phyloP scores from a whole-genome alignment of 345 rosid genomes.

The Viola odorata region DNA sequence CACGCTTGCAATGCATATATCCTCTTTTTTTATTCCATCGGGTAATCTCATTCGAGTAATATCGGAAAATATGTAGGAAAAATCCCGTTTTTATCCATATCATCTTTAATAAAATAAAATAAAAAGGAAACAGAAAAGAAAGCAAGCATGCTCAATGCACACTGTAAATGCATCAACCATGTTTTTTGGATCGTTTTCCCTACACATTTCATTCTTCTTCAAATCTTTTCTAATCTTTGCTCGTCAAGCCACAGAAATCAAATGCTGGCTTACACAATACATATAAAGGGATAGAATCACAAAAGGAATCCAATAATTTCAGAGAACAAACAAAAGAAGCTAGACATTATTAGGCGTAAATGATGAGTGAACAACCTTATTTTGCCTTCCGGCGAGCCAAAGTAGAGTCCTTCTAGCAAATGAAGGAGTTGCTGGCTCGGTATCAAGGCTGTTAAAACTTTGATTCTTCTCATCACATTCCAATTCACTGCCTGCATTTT shows the following conservation, averaged over 20 bases:
- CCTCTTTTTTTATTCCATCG: too few relatives aligned
- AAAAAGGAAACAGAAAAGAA: not conserved
- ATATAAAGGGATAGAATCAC: conserved; percentile 6
- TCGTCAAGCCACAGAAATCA: conserved; percentile 14
- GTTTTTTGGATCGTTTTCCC: conserved; percentile 10
- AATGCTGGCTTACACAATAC: conserved; percentile 12
- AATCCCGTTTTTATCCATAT: too few relatives aligned
- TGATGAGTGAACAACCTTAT: conserved; percentile 86
- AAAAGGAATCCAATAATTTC: conserved; percentile 4
- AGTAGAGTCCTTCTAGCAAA: conserved; percentile 90
- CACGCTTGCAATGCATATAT: not conserved
- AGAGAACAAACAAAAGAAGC: conserved; percentile 4
- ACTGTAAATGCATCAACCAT: conserved; percentile 1
- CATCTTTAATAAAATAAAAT: too few relatives aligned
- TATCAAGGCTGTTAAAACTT: conserved; percentile 34
- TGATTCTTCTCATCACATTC: conserved; percentile 42
- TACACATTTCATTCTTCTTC: conserved; percentile 3
- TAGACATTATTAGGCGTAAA: conserved; percentile 46
- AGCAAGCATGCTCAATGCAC: not conserved
- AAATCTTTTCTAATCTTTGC: too few relatives aligned
- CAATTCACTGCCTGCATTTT: conserved; percentile 30
- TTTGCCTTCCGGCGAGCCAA: conserved; percentile 87
- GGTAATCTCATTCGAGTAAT: too few relatives aligned
- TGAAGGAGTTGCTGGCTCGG: conserved; percentile 66
- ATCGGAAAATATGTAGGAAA: too few relatives aligned